phyloP scores from a whole-genome alignment of 805 yeast genomes.

The Isabelozyma gotoi region DNA sequence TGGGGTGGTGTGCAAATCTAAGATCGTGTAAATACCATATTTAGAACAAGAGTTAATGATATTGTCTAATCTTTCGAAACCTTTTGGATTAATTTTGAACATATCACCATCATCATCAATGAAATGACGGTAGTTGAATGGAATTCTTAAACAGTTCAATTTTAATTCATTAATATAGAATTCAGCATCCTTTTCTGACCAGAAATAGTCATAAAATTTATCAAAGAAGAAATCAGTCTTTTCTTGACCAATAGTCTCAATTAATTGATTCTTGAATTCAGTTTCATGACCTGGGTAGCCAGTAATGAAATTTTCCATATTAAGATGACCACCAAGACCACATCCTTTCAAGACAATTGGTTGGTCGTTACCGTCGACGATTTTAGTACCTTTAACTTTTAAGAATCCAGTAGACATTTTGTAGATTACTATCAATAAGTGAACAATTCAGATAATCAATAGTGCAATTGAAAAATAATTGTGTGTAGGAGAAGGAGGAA shows the following conservation, averaged over 20 bases:
- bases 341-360: constrained; percentile 47
- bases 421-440: no score
- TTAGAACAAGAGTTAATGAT: constrained; percentile 44
- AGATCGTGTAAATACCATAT: constrained; percentile 47
- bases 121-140: constrained; percentile 53
- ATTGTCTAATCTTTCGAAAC: constrained; percentile 45
- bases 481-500: not conserved
- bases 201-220: constrained; percentile 52
- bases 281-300: constrained; percentile 56
- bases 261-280: constrained; percentile 45
- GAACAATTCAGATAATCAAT: no score
- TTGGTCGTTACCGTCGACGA: constrained; percentile 40
- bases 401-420: constrained; percentile 24
- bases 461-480: no score
- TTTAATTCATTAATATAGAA: constrained; percentile 40
- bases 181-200: constrained; percentile 51
- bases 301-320: constrained; percentile 58
- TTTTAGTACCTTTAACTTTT: constrained; percentile 46
- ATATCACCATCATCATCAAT: constrained; percentile 46
- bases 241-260: constrained; percentile 43
- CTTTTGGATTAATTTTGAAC: constrained; percentile 41
- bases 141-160: constrained; percentile 49
- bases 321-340: constrained; percentile 51
- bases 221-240: constrained; percentile 50
- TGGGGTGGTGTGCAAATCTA: constrained; percentile 50